These are phyloP conservation scores for Paragyromitra xinjiangensis DNA, from an alignment of 495 filamentous ascomycete species.

Conservation along the genomic window DNA sequence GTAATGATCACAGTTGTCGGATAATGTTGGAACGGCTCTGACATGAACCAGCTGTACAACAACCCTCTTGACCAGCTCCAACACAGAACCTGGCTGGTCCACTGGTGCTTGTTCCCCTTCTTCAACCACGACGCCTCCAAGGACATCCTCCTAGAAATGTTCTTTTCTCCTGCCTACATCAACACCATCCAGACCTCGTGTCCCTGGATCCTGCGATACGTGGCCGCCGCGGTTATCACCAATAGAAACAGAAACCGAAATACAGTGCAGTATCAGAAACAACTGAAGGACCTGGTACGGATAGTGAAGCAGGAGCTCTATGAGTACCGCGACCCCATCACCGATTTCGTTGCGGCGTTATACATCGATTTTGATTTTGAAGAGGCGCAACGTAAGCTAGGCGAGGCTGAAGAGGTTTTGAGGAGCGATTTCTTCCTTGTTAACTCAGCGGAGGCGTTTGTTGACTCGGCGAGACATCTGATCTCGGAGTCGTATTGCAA, in stretches of 20 bases:
- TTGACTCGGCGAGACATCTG: slow-evolving; percentile 91
- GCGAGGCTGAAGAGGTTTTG: slow-evolving; percentile 89
- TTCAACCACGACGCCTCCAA: slow-evolving; percentile 85
- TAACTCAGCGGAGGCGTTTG: slow-evolving; percentile 83
- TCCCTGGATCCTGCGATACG: slow-evolving; percentile 95
- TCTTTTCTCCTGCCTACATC: slow-evolving; percentile 96
- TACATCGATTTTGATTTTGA: slow-evolving; percentile 99
- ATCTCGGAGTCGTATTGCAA: slow-evolving; percentile 99
- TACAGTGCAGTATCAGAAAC: slow-evolving; percentile 89
- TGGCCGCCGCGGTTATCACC: slow-evolving; percentile 94
- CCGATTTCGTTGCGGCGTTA: slow-evolving; percentile 92
- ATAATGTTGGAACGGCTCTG: slow-evolving; percentile 5
- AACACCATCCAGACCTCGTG: slow-evolving; percentile 98
- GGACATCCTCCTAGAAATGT: slow-evolving; percentile 88
- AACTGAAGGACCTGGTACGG: slow-evolving; percentile 93
- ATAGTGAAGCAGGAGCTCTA: slow-evolving; percentile 96
- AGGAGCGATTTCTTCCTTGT: slow-evolving; percentile 95
- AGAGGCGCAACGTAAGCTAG: slow-evolving; percentile 92
- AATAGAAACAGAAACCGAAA: slow-evolving; percentile 85
- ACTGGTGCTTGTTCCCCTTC: slow-evolving; percentile 98
- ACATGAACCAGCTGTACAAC: slow-evolving; percentile 80
- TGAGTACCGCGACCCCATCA: slow-evolving; percentile 95
- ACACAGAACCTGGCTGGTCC: slow-evolving; percentile 94
- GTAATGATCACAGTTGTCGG: slow-evolving; percentile 37
- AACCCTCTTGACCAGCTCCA: slow-evolving; percentile 93